phyloP scores from a whole-genome alignment of 306 rosid species.

The Herpetospermum pedunculosum region DNA sequence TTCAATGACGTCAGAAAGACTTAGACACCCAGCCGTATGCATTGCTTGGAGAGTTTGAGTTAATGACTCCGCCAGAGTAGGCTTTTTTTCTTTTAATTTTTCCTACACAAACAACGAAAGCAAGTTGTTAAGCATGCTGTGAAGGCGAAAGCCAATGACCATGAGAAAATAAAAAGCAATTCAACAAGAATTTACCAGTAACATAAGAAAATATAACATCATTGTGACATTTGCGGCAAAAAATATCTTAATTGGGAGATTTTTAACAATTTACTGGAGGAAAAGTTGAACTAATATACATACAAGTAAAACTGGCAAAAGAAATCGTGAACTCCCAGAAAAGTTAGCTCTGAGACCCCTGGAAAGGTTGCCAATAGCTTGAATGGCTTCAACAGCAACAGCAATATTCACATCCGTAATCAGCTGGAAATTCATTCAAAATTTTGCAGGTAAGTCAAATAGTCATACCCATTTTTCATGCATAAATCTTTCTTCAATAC shows the following conservation, averaged over 20 bases:
- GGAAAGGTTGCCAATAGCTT: conserved; percentile 96
- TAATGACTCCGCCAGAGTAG: conserved; percentile 57
- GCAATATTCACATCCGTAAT: conserved; percentile 98
- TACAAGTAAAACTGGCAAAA: conserved; percentile 92
- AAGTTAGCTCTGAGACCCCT: conserved; percentile 80
- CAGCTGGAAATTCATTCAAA: conserved; percentile 33
- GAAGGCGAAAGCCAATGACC: neutral
- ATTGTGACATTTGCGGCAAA: neutral
- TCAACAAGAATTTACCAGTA: neutral
- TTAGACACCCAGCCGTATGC: conserved; percentile 84
- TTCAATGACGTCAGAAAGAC: conserved; percentile 72
- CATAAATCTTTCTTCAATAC: neutral
- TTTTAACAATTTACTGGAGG: neutral
- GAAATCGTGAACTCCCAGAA: conserved; percentile 88
- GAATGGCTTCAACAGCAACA: conserved; percentile 98
- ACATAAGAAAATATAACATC: neutral
- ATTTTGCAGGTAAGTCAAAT: neutral
- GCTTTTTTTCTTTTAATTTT: conserved; percentile 96
- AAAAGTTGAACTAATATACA: conserved; percentile 18
- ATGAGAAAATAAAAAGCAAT: neutral
- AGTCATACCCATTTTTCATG: neutral
- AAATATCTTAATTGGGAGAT: neutral
- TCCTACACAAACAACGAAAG: conserved; percentile 35
- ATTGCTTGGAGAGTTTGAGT: conserved; percentile 86
- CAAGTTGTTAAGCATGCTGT: conserved; percentile 7